Evolutionary conservation across 176 grass and related monocot species (phyloP).

Genomic region (Oryza meridionalis): DNA sequence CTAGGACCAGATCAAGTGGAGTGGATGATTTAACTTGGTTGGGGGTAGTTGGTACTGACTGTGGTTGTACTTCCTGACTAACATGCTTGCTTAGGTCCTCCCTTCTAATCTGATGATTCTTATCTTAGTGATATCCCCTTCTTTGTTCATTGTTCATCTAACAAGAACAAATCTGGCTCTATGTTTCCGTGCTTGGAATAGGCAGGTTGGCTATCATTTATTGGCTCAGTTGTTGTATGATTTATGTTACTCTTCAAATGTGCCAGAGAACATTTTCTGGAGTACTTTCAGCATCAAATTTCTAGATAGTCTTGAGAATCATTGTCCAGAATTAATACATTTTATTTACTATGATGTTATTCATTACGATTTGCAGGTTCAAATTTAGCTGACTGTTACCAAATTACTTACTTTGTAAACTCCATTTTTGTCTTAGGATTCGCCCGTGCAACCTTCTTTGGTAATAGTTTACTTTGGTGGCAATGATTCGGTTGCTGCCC

Average conservation of each 20-base stretch:
- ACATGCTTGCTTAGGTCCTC: background rate
- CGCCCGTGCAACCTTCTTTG: slow-evolving; percentile 61
- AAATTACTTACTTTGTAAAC: background rate
- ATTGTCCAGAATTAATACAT: background rate
- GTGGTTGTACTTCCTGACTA: background rate
- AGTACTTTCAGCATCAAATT: background rate
- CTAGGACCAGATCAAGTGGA: background rate
- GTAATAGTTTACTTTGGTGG: slow-evolving; percentile 97
- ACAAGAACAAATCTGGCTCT: background rate
- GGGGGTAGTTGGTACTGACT: background rate
- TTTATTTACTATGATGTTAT: background rate
- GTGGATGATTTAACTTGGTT: background rate
- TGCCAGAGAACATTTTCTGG: background rate
- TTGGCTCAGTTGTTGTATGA: background rate
- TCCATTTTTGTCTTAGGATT: slow-evolving; percentile 57
- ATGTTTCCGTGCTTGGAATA: background rate
- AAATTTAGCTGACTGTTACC: background rate
- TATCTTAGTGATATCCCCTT: slow-evolving; percentile 11
- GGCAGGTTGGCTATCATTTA: background rate
- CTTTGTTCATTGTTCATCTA: background rate
- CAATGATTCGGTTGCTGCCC: slow-evolving; percentile 72
- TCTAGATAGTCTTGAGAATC: background rate
- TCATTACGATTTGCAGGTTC: background rate
- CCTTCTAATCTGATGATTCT: background rate
- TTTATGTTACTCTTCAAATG: background rate